A percentile compares a stretch with the other conserved stretches of the same genome.
Evolutionary conservation across 176 grass and related monocot genomes (phyloP).

Genomic region (Raddia guianensis): DNA sequence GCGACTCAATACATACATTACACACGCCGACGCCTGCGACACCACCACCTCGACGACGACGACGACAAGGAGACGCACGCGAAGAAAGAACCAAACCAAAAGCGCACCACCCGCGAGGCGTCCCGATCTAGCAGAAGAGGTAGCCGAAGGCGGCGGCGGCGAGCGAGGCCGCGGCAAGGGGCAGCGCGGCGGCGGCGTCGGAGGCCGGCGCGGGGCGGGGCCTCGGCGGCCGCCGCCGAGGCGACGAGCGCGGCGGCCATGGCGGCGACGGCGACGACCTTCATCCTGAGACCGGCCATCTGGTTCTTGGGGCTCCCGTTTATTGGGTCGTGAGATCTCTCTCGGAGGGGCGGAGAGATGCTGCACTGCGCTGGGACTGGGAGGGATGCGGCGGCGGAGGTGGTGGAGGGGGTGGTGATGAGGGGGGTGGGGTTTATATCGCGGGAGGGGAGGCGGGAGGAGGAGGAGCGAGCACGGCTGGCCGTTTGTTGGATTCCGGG

Average conservation of each 20-base stretch:
- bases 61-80: background rate
- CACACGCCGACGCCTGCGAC: background rate
- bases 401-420: background rate
- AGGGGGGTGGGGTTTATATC: background rate
- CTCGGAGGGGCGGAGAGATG: slow-evolving; percentile 45
- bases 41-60: background rate
- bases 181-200: slow-evolving; percentile 40
- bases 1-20: slow-evolving; percentile 39
- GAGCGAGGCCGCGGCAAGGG: slow-evolving; percentile 50
- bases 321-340: slow-evolving; percentile 41
- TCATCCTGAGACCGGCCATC: slow-evolving; percentile 58
- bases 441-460: background rate
- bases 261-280: slow-evolving; percentile 50
- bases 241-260: slow-evolving; percentile 53
- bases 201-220: slow-evolving; percentile 51
- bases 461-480: slow-evolving; percentile 33
- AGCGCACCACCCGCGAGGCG: background rate
- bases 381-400: background rate
- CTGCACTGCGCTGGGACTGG: slow-evolving; percentile 8
- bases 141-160: slow-evolving; percentile 52
- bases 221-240: slow-evolving; percentile 40
- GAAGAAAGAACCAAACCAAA: background rate
- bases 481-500: slow-evolving; percentile 44
- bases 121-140: slow-evolving; percentile 59
- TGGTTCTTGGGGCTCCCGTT: background rate